phyloP scores from a whole-genome alignment of 345 rosid species.

The Pugionium dolabratum region DNA sequence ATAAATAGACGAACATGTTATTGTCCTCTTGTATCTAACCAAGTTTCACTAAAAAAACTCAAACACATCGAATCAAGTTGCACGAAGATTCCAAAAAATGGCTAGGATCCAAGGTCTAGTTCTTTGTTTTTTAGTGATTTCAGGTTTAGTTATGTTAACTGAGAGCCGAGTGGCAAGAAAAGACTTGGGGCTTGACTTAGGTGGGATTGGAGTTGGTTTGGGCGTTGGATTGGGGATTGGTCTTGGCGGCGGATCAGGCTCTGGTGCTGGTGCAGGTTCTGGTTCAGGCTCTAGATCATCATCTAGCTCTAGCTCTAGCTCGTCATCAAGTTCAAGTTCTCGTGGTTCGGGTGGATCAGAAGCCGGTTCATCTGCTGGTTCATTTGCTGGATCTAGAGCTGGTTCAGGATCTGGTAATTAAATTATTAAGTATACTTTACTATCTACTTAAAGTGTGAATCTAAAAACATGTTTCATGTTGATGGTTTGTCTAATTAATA shows the following conservation, averaged over 20 bases:
- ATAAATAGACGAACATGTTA: constrained; percentile 35
- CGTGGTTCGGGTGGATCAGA: constrained; percentile 41
- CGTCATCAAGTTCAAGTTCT: constrained; percentile 51
- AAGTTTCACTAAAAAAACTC: constrained; percentile 7
- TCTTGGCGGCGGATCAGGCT: constrained; percentile 46
- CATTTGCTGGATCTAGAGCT: constrained; percentile 69
- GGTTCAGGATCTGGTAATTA: constrained; percentile 53
- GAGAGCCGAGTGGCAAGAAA: constrained; percentile 46
- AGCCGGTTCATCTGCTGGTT: constrained; percentile 63
- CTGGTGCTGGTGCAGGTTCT: constrained; percentile 45
- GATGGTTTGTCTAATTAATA: constrained; percentile 17
- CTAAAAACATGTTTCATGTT: constrained; percentile 18
- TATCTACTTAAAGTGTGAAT: constrained; percentile 19
- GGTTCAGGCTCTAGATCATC: constrained; percentile 49
- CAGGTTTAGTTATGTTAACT: constrained; percentile 35
- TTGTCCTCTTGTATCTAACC: constrained; percentile 6
- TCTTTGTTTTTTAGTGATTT: constrained; percentile 30
- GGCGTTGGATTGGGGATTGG: constrained; percentile 51
- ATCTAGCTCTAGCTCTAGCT: constrained; percentile 54
- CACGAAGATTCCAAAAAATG: constrained; percentile 22
- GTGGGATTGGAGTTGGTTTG: constrained; percentile 41
- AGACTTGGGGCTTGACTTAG: constrained; percentile 44
- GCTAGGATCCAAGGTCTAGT: constrained; percentile 29
- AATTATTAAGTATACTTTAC: not conserved
- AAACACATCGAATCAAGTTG: constrained; percentile 10